phyloP scores from a whole-genome alignment of 2,329 filamentous ascomycete genomes.

The Arthrocladium fulminans region DNA sequence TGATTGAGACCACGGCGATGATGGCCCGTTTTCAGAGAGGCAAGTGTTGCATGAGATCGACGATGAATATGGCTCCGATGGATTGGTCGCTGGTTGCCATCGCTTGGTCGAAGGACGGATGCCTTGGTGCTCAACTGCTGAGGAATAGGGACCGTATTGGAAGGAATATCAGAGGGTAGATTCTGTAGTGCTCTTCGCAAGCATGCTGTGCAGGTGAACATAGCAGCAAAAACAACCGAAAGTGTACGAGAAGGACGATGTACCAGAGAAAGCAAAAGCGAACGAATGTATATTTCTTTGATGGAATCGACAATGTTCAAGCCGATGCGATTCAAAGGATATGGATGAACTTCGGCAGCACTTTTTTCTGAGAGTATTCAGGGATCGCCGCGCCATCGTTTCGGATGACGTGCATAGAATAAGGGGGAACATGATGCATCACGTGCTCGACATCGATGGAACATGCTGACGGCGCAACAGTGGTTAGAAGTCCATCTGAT shows the following conservation, averaged over 20 bases:
- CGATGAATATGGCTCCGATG: constrained; percentile 2
- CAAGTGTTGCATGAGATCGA: constrained; percentile 18
- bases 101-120: too few species aligned
- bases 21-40: constrained; percentile 18
- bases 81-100: too few species aligned
- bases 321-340: neutral
- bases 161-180: neutral
- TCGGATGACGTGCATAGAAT: neutral
- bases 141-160: neutral
- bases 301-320: neutral
- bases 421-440: neutral
- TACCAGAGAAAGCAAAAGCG: neutral
- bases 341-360: neutral
- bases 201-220: constrained; percentile 21
- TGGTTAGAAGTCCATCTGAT: neutral
- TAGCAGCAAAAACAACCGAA: constrained; percentile 12
- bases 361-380: neutral
- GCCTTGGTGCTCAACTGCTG: neutral
- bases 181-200: constrained; percentile 15
- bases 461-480: neutral
- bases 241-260: constrained; percentile 7
- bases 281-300: neutral
- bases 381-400: neutral
- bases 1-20: constrained; percentile 15
- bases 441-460: too few species aligned